These are phyloP conservation scores for Ostreobium quekettii DNA, from an alignment of 139 green algal species.

Conservation along the genomic window DNA sequence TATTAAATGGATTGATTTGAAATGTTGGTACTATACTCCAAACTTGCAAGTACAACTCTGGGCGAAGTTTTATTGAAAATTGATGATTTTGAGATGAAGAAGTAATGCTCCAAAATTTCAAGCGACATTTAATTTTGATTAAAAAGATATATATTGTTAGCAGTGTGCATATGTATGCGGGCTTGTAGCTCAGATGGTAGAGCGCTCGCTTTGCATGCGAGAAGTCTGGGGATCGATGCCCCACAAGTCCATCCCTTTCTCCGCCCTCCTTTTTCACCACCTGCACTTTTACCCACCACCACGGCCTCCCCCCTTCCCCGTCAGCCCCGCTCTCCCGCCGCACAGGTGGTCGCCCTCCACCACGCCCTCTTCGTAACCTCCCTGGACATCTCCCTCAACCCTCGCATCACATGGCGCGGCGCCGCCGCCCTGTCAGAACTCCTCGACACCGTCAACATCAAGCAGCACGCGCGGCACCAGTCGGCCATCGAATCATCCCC, in stretches of 20 bases:
- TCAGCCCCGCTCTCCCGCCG: background rate
- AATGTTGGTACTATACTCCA: too few species aligned
- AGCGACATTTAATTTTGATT: too few species aligned
- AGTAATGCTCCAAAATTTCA: too few species aligned
- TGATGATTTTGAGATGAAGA: too few species aligned
- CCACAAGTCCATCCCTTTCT: slow-evolving; percentile 25
- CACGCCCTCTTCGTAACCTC: background rate
- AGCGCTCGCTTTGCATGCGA: slow-evolving; percentile 38
- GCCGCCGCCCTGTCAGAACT: background rate
- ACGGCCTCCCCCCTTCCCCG: too few species aligned
- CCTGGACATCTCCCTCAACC: background rate
- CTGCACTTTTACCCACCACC: too few species aligned
- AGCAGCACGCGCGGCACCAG: background rate
- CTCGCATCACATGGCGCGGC: background rate
- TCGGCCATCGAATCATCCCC: background rate
- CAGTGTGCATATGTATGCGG: slow-evolving; percentile 1
- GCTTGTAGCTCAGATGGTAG: slow-evolving; percentile 38
- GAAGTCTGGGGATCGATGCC: slow-evolving; percentile 37
- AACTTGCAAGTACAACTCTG: too few species aligned
- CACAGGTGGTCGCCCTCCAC: background rate
- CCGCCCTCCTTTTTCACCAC: too few species aligned
- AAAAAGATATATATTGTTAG: background rate
- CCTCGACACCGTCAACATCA: background rate
- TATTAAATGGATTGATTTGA: too few species aligned
- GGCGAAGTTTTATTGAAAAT: too few species aligned